Evolutionary conservation across 306 rosid genomes (phyloP).

Genomic region (Vigna angularis): DNA sequence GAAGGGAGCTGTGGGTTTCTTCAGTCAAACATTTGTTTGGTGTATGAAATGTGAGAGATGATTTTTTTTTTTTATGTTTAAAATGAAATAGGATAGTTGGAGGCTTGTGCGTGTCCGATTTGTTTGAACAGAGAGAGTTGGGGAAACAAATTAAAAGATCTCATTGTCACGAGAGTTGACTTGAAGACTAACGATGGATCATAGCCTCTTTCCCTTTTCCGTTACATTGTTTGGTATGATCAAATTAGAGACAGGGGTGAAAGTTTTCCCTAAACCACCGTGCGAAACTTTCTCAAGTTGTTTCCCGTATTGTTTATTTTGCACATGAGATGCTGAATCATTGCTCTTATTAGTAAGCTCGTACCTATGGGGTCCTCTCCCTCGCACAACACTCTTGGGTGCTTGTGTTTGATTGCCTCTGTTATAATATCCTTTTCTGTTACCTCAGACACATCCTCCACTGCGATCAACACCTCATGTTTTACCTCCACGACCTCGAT

Average conservation of each 20-base stretch:
- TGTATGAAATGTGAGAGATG: not conserved
- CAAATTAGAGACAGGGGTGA: conserved; percentile 47
- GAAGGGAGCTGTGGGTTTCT: not conserved
- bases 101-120: not conserved
- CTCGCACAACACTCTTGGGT: conserved; percentile 63
- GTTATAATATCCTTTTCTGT: conserved; percentile 56
- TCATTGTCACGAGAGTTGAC: conserved; percentile 6
- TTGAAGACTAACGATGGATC: not conserved
- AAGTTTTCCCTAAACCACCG: conserved; percentile 62
- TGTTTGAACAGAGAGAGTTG: no score
- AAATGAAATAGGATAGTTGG: not conserved
- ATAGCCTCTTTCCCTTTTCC: no score
- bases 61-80: not conserved
- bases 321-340: conserved; percentile 50
- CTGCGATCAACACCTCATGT: conserved; percentile 57
- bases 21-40: not conserved
- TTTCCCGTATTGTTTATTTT: conserved; percentile 67
- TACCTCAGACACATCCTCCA: conserved; percentile 62
- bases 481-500: conserved; percentile 74
- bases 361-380: conserved; percentile 81
- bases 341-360: conserved; percentile 64
- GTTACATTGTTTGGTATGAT: no score
- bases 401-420: conserved; percentile 60
- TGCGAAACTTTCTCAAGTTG: conserved; percentile 61
- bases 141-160: not conserved